Evolutionary conservation across 495 filamentous ascomycete species (phyloP).

Genomic region (Aspergillus taichungensis): DNA sequence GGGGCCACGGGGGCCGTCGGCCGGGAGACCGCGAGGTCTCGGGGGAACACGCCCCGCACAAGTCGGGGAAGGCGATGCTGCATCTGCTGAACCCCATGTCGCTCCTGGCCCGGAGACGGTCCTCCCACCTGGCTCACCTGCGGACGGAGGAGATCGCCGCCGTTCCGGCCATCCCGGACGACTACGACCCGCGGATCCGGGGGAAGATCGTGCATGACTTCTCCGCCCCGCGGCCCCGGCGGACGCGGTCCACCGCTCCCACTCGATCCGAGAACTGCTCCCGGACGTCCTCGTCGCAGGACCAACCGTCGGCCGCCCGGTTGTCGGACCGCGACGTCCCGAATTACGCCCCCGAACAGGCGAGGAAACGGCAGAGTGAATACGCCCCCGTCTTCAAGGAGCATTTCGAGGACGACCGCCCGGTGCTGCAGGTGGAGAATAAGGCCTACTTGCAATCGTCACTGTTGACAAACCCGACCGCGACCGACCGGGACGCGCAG

Average conservation of each 20-base stretch:
- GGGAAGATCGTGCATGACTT: conserved; percentile 88
- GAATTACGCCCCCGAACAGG: conserved; percentile 16
- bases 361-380: conserved; percentile 26
- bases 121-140: conserved; percentile 35
- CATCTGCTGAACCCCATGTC: conserved; percentile 63
- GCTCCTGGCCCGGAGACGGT: conserved; percentile 50
- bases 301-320: too few relatives aligned
- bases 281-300: conserved; percentile 9
- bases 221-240: conserved; percentile 65
- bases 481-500: conserved; percentile 22
- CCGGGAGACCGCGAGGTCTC: conserved; percentile 23
- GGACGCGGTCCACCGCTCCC: conserved; percentile 38
- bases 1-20: conserved; percentile 12
- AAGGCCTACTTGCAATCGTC: conserved; percentile 40
- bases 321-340: too few relatives aligned
- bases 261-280: not conserved
- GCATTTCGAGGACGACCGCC: conserved; percentile 56
- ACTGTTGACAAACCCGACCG: conserved; percentile 29
- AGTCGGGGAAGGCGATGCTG: conserved; percentile 50
- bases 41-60: conserved; percentile 26
- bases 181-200: conserved; percentile 78
- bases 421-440: conserved; percentile 40
- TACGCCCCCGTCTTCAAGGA: conserved; percentile 60
- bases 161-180: conserved; percentile 54
- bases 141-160: conserved; percentile 42